These are phyloP conservation scores for Nothophytophthora sp. DNA, from an alignment of 352 stramenopile species.

Conservation along the genomic window DNA sequence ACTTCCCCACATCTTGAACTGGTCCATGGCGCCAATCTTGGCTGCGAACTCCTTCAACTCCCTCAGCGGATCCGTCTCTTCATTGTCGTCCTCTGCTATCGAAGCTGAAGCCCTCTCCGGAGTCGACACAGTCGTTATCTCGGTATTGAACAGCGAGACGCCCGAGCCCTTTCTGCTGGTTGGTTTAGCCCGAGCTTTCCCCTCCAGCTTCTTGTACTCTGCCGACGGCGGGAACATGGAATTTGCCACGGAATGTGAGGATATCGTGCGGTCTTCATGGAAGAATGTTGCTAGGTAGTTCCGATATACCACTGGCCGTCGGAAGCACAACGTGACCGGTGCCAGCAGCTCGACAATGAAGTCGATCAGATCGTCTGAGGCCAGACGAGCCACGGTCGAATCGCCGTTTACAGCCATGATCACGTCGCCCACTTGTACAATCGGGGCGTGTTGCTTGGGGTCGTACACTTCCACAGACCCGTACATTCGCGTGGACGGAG, in stretches of 20 bases:
- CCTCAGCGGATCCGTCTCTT: constrained; percentile 10
- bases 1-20: constrained; percentile 59
- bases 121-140: constrained; percentile 9
- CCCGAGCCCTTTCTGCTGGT: constrained; percentile 5
- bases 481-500: constrained; percentile 73
- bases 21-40: constrained; percentile 52
- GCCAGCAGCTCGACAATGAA: constrained; percentile 42
- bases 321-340: constrained; percentile 55
- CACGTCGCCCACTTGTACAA: constrained; percentile 64
- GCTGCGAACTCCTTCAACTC: constrained; percentile 50
- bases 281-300: constrained; percentile 56
- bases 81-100: constrained; percentile 23
- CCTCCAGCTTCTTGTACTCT: constrained; percentile 55
- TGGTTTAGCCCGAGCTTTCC: constrained; percentile 14
- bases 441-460: constrained; percentile 40
- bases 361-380: constrained; percentile 63
- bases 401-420: constrained; percentile 70
- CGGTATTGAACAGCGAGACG: constrained; percentile 31
- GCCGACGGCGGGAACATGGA: constrained; percentile 69
- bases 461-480: constrained; percentile 77
- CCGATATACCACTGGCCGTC: constrained; percentile 55
- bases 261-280: constrained; percentile 27
- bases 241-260: constrained; percentile 51
- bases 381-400: constrained; percentile 38
- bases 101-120: constrained; percentile 11